Conservation (phyloP, 306 rosid species). For the Hippophae gyantsensis region DNA sequence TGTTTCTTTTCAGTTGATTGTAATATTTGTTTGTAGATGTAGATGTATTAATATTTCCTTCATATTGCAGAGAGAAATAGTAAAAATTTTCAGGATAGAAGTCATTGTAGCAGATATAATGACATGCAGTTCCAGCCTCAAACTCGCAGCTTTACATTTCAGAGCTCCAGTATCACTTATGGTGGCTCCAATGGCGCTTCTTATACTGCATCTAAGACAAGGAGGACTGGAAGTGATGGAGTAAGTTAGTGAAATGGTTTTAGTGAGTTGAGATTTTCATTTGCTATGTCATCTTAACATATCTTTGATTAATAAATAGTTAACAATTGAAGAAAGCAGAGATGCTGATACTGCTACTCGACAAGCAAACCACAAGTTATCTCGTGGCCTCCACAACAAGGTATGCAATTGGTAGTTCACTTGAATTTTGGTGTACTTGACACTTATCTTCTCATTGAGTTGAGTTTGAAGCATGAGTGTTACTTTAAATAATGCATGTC, state of each 20-base stretch:
- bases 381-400: slow-evolving; percentile 65
- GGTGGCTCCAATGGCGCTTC: slow-evolving; percentile 64
- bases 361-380: slow-evolving; percentile 54
- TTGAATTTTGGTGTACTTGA: background rate
- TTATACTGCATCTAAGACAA: slow-evolving; percentile 53
- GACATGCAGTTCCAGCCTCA: slow-evolving; percentile 34
- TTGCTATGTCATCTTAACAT: slow-evolving; percentile 15
- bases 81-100: slow-evolving; percentile 29
- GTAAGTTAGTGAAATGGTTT: slow-evolving; percentile 29
- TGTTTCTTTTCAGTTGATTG: slow-evolving; percentile 3
- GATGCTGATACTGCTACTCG: slow-evolving; percentile 69
- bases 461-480: background rate
- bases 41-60: background rate
- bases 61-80: slow-evolving; percentile 43
- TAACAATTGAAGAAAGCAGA: slow-evolving; percentile 68
- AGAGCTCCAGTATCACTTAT: slow-evolving; percentile 66
- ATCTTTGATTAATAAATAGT: slow-evolving; percentile 28
- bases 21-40: background rate
- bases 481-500: background rate
- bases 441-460: background rate
- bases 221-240: slow-evolving; percentile 81
- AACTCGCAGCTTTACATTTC: slow-evolving; percentile 58
- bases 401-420: slow-evolving; percentile 18
- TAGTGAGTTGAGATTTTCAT: background rate
- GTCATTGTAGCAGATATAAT: slow-evolving; percentile 18